These are phyloP conservation scores for Rugonectria rugulosa DNA, from an alignment of 2,329 filamentous ascomycete genomes.

Conservation along the genomic window DNA sequence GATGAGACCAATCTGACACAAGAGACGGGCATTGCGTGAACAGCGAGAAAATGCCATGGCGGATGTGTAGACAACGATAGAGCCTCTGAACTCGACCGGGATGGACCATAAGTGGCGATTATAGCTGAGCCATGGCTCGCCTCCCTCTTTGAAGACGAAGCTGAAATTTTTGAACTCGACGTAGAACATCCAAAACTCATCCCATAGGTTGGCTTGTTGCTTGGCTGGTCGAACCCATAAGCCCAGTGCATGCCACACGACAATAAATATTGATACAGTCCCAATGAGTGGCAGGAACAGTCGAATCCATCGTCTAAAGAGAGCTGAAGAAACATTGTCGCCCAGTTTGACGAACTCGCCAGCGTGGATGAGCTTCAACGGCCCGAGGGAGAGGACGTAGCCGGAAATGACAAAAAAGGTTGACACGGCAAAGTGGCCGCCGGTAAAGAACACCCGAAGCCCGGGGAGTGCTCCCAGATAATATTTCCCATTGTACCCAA, in stretches of 20 bases:
- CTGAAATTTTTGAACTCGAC: conserved; percentile 73
- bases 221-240: conserved; percentile 51
- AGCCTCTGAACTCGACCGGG: conserved; percentile 69
- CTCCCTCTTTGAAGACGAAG: conserved; percentile 68
- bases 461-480: conserved; percentile 62
- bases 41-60: conserved; percentile 65
- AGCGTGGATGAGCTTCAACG: conserved; percentile 54
- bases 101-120: conserved; percentile 71
- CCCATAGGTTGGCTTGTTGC: conserved; percentile 50
- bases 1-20: conserved; percentile 60
- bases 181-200: conserved; percentile 60
- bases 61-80: conserved; percentile 67
- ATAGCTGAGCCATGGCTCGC: conserved; percentile 58
- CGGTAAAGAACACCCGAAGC: conserved; percentile 66
- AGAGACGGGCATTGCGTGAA: conserved; percentile 61
- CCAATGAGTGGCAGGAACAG: conserved; percentile 60
- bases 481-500: conserved; percentile 56
- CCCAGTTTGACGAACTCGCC: conserved; percentile 51
- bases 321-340: conserved; percentile 54
- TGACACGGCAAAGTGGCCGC: conserved; percentile 67
- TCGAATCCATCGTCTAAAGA: conserved; percentile 59
- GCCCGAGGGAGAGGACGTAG: conserved; percentile 62
- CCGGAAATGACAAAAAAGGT: conserved; percentile 66
- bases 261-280: conserved; percentile 60
- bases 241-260: conserved; percentile 60